These are phyloP conservation scores for Ascochyta pisi DNA, from an alignment of 2,329 filamentous ascomycete species.

Conservation along the genomic window DNA sequence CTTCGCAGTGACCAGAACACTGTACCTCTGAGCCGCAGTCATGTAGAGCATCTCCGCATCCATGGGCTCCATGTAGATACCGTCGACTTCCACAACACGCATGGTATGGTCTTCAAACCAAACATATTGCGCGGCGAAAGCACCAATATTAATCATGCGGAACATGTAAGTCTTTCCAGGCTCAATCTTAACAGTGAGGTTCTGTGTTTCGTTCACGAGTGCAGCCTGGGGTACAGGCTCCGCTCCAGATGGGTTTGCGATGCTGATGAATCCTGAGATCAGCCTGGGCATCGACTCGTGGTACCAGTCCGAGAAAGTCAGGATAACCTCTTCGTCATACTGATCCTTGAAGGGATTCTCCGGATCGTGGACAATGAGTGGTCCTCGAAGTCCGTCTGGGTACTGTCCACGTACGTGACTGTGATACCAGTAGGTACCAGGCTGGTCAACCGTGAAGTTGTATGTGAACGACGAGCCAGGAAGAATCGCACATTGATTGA, in stretches of 20 bases:
- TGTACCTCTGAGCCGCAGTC: constrained; percentile 74
- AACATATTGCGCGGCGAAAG: constrained; percentile 74
- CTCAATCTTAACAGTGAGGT: constrained; percentile 54
- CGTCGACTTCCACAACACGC: constrained; percentile 73
- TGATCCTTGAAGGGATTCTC: constrained; percentile 59
- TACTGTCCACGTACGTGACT: constrained; percentile 68
- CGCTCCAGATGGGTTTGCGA: constrained; percentile 63
- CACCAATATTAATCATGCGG: constrained; percentile 73
- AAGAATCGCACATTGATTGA: constrained; percentile 65
- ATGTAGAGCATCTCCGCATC: constrained; percentile 68
- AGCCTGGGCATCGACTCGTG: constrained; percentile 64
- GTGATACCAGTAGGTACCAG: constrained; percentile 71
- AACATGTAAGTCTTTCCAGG: constrained; percentile 68
- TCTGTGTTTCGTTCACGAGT: constrained; percentile 68
- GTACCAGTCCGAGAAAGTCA: constrained; percentile 78
- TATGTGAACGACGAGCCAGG: constrained; percentile 71
- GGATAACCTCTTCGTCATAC: constrained; percentile 66
- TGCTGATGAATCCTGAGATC: constrained; percentile 52
- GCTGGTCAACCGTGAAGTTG: constrained; percentile 56
- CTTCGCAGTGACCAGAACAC: constrained; percentile 68
- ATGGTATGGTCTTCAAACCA: constrained; percentile 72
- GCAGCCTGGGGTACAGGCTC: constrained; percentile 72
- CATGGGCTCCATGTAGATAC: constrained; percentile 67
- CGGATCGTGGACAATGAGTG: constrained; percentile 69
- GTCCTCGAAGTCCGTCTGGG: constrained; percentile 72